Percentiles rank a stretch among this genome's conserved stretches.
Evolutionary conservation across 1,139 yeast genomes (phyloP).

Genomic region (Pichia terricola): DNA sequence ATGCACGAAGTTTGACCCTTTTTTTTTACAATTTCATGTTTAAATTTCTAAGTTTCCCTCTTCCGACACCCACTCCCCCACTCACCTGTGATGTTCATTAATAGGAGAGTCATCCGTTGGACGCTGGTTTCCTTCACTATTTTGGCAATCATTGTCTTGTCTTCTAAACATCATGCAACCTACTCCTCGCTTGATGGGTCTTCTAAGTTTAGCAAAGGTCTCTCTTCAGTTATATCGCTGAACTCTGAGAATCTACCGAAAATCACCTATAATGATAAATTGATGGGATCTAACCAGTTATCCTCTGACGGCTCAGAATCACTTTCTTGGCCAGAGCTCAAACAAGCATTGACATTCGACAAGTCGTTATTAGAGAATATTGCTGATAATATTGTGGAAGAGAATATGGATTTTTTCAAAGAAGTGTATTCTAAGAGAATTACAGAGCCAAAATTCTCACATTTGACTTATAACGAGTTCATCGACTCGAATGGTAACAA

Average conservation of each 20-base stretch:
- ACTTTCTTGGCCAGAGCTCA: constrained; percentile 19
- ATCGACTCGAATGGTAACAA: constrained; percentile 19
- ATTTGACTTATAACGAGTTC: constrained; percentile 26
- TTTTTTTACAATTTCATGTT: no score
- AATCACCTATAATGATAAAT: constrained; percentile 20
- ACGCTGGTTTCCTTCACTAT: constrained; percentile 8
- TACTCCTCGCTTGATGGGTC: background rate
- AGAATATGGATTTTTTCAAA: constrained; percentile 24
- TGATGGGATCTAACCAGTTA: constrained; percentile 16
- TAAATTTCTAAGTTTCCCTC: no score
- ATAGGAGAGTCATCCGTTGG: constrained; percentile 16
- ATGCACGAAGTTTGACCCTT: no score
- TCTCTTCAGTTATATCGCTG: no score
- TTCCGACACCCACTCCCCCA: no score
- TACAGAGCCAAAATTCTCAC: constrained; percentile 38
- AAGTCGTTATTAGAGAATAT: constrained; percentile 14
- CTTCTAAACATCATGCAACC: background rate
- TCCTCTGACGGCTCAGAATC: constrained; percentile 6
- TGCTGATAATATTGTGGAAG: constrained; percentile 20
- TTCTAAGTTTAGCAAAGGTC: background rate
- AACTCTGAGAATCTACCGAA: constrained; percentile 8
- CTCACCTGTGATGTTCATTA: background rate
- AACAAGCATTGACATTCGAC: constrained; percentile 19
- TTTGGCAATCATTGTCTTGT: background rate
- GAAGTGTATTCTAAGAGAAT: constrained; percentile 27